These are phyloP conservation scores for Cucurbita pepo DNA, from an alignment of 306 rosid species.

Conservation along the genomic window DNA sequence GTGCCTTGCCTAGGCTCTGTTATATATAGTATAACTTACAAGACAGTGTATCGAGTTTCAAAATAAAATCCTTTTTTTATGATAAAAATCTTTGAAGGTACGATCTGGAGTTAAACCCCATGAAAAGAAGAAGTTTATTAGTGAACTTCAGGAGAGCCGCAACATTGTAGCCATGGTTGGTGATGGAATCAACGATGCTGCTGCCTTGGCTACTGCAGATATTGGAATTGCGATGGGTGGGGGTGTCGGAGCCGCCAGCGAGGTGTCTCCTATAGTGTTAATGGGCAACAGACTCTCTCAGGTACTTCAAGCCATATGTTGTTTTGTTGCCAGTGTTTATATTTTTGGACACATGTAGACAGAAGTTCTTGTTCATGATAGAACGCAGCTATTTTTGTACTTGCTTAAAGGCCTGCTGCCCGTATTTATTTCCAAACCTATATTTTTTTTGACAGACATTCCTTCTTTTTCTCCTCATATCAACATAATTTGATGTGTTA, in stretches of 20 bases:
- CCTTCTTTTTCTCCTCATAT: neutral
- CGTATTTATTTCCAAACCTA: neutral
- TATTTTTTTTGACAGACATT: neutral
- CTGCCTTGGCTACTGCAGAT: slow-evolving; percentile 87
- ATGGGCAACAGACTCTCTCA: slow-evolving; percentile 87
- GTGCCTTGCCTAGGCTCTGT: neutral
- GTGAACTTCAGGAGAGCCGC: slow-evolving; percentile 44
- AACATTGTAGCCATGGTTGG: slow-evolving; percentile 89
- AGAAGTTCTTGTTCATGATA: neutral
- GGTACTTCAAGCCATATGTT: slow-evolving; percentile 21
- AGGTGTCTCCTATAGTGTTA: slow-evolving; percentile 82
- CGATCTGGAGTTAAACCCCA: slow-evolving; percentile 72
- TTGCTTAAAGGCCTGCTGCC: neutral
- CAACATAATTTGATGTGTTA: neutral
- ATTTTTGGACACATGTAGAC: neutral
- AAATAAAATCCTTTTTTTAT: neutral
- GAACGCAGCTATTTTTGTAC: neutral
- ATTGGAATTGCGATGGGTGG: slow-evolving; percentile 93
- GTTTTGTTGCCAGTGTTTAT: neutral
- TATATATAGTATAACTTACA: neutral
- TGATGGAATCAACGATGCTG: slow-evolving; percentile 94
- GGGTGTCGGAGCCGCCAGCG: slow-evolving; percentile 98
- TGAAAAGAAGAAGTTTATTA: slow-evolving; percentile 60
- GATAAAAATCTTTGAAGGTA: slow-evolving; percentile 32
- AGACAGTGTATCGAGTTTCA: neutral